A percentile compares a stretch with the other conserved stretches of the same genome.
Evolutionary conservation across 768 basidiomycete genomes (phyloP).

Genomic region (Trametopsis cervina): DNA sequence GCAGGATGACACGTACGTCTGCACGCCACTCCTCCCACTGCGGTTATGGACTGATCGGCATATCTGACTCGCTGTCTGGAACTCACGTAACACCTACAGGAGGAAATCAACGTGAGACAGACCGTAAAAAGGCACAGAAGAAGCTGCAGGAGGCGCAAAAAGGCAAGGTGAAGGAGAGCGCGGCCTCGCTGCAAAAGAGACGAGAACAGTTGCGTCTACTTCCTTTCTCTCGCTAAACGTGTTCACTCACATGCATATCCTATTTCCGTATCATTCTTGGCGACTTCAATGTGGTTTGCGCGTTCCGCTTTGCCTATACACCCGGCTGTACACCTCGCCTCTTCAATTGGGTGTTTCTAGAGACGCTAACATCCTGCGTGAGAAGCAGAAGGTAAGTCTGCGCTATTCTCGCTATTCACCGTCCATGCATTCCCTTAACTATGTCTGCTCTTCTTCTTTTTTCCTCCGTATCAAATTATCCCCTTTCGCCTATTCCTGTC

Average conservation of each 20-base stretch:
- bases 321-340: no score
- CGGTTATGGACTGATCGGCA: no score
- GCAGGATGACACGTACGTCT: no score
- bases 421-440: constrained; percentile 3
- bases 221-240: no score
- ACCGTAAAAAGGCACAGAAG: constrained; percentile 69
- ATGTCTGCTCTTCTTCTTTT: neutral
- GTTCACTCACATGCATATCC: no score
- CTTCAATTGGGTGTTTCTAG: no score
- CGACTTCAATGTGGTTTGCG: no score
- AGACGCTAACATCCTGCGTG: constrained; percentile 67
- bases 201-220: constrained; percentile 81
- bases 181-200: constrained; percentile 51
- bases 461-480: no score
- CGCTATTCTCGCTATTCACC: constrained; percentile 14
- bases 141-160: constrained; percentile 47
- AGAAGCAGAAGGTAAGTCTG: constrained; percentile 83
- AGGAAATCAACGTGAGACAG: constrained; percentile 77
- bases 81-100: constrained; percentile 43
- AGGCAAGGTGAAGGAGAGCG: constrained; percentile 67
- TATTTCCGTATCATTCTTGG: no score
- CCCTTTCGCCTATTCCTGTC: neutral
- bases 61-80: no score
- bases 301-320: no score
- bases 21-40: no score